Evolutionary conservation across 257 asterid species (phyloP).

Genomic region (Nicotiana attenuata): DNA sequence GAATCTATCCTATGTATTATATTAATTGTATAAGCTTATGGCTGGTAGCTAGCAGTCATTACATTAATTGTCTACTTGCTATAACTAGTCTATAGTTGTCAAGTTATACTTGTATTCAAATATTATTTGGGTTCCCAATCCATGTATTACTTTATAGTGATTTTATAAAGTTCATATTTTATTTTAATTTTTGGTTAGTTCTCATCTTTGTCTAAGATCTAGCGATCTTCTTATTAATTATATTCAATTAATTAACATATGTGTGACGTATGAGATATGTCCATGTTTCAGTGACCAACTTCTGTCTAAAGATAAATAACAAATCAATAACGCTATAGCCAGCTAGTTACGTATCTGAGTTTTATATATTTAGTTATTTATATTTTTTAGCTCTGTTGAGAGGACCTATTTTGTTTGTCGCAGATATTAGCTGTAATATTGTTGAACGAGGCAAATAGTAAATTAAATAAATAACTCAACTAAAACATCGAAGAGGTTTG

Average conservation of each 20-base stretch:
- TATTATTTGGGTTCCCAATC: neutral
- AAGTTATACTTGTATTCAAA: neutral
- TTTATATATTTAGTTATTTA: neutral
- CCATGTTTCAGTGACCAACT: constrained; percentile 9
- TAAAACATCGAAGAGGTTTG: too few relatives aligned
- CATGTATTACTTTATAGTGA: neutral
- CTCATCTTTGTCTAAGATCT: neutral
- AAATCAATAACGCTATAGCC: neutral
- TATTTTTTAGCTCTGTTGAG: too few relatives aligned
- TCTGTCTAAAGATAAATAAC: neutral
- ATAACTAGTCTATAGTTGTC: neutral
- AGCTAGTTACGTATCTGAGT: neutral
- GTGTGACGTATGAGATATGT: neutral
- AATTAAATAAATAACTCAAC: too few relatives aligned
- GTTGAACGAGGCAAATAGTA: too few relatives aligned
- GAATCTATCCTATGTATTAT: neutral
- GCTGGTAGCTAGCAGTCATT: neutral
- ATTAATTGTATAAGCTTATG: neutral
- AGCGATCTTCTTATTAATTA: neutral
- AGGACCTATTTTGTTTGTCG: too few relatives aligned
- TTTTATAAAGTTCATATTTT: neutral
- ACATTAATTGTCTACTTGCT: neutral
- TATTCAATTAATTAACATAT: neutral
- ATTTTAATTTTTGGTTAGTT: neutral
- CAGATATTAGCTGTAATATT: too few relatives aligned